Evolutionary conservation across 2,329 filamentous ascomycete genomes (phyloP).

Genomic region (Stachybotrys echinatus): DNA sequence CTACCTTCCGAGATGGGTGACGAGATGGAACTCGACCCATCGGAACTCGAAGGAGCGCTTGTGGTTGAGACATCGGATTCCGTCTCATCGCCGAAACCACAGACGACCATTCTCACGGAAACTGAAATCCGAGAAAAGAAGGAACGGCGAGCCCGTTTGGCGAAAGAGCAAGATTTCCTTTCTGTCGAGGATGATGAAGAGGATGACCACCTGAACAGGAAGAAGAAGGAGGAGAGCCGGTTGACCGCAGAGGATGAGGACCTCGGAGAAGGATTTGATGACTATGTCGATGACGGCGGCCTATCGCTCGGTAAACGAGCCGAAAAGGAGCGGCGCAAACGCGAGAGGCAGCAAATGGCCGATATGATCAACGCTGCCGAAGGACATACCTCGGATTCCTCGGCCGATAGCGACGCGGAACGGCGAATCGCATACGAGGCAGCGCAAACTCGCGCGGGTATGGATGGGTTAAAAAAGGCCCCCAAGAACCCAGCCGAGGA

Average conservation of each 20-base stretch:
- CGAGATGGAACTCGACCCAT: constrained; percentile 51
- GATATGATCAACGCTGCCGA: constrained; percentile 79
- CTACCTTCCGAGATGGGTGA: constrained; percentile 39
- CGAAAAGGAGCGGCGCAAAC: constrained; percentile 63
- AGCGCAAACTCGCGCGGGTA: constrained; percentile 80
- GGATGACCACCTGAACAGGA: constrained; percentile 23
- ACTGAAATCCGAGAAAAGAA: constrained; percentile 89
- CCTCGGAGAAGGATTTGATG: constrained; percentile 87
- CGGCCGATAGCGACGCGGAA: constrained; percentile 65
- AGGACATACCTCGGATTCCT: constrained; percentile 55
- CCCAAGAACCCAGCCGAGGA: constrained; percentile 27
- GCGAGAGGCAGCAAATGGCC: constrained; percentile 72
- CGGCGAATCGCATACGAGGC: constrained; percentile 79
- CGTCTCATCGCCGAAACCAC: constrained; percentile 20
- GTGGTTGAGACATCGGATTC: constrained; percentile 50
- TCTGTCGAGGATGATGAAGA: constrained; percentile 52
- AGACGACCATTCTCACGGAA: constrained; percentile 65
- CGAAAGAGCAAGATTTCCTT: constrained; percentile 62
- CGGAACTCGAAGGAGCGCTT: constrained; percentile 57
- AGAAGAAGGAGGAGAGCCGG: constrained; percentile 65
- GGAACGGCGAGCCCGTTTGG: constrained; percentile 75
- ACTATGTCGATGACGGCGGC: constrained; percentile 80
- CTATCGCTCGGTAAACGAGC: constrained; percentile 75
- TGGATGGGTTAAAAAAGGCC: constrained; percentile 61
- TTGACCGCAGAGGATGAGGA: constrained; percentile 86